Percentiles rank a stretch among this genome's conserved stretches.
These are phyloP conservation scores for Coemansia sp. DNA, from an alignment of 192 early-diverging fungal genomes.

Conservation along the genomic window DNA sequence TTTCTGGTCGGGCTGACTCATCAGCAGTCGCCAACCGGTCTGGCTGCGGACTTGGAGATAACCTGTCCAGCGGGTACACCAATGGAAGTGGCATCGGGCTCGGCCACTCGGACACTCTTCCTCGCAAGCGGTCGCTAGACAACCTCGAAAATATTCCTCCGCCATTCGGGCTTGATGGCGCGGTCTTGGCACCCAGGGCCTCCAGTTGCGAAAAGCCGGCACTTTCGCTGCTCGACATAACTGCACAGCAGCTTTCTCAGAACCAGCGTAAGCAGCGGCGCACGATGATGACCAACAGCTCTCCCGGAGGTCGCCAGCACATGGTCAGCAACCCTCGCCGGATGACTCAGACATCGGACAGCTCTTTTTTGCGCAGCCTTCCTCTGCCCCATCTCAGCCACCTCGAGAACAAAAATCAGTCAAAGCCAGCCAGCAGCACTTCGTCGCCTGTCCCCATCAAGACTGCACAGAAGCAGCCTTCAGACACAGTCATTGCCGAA, in stretches of 20 bases:
- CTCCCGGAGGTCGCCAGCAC: constrained; percentile 38
- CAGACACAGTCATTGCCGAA: neutral
- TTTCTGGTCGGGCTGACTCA: constrained; percentile 12
- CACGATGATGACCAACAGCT: constrained; percentile 43
- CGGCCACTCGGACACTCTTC: constrained; percentile 29
- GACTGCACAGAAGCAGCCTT: neutral
- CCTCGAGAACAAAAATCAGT: constrained; percentile 15
- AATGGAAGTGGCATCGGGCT: constrained; percentile 27
- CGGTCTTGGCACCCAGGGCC: constrained; percentile 5
- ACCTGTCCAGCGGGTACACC: constrained; percentile 24
- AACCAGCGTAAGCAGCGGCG: constrained; percentile 47
- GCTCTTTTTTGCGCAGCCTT: constrained; percentile 26
- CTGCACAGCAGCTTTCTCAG: constrained; percentile 47
- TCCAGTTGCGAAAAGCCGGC: constrained; percentile 19
- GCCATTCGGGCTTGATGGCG: constrained; percentile 24
- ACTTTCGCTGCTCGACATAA: constrained; percentile 43
- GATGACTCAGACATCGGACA: constrained; percentile 16
- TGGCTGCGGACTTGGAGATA: constrained; percentile 26
- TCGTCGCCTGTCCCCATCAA: neutral
- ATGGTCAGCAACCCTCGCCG: constrained; percentile 38
- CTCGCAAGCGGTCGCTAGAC: constrained; percentile 49
- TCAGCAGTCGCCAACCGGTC: constrained; percentile 24
- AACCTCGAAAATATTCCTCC: constrained; percentile 48
- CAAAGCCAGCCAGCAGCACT: constrained; percentile 4
- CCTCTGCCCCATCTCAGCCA: constrained; percentile 5